Evolutionary conservation across 306 rosid genomes (phyloP), one percentile per base, ranked within the genome.

Genomic region (Luffa acutangula): DNA sequence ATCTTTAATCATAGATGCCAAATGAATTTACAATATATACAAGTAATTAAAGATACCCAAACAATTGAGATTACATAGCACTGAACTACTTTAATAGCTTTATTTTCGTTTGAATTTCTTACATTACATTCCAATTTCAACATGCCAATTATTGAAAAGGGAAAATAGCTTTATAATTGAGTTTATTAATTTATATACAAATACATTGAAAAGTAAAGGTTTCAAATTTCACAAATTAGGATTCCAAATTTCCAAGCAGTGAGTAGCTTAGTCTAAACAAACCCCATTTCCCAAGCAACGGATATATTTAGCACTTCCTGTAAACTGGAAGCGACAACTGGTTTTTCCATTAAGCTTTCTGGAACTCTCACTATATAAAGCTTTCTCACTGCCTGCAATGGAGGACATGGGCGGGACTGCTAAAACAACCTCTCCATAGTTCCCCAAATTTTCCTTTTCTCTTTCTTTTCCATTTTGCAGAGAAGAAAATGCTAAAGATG

Each of bases 221-320:
- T 65, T 9, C 8, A 65, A 6, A 65, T 20, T 39, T 9, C 31
- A 67, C 7, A 7, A 9, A 39, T 39, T 41, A 41, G 74, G 31
- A 41, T 34, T 64, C 70, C 45, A 34, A 64, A 10, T 0, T 34
- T 64, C 70, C 45, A 34, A 64, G 20, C 1, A 6, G 42, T 8
- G 1, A 6, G 42, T 8, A 4, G 20, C 70, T 6, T 31, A 53
- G 21, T 11, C 54, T n/a, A 54, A 58, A 20, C 31, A 66, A 70
- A 70, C 75, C 36, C 18, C 54, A 70, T 70, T 70, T 70, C 76
- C 76, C 37, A 70, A 70, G 76, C 76, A 70, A 70, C 76, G 76
- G 76, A 70, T 43, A 45, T 70, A 42, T 67, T 67, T 67, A 15
- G 34, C 51, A 67, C 41, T 67, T 67, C 34, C 2, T 39, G 74